A percentile compares a stretch with the other conserved stretches of the same genome.
These are phyloP conservation scores for Cyathus striatus DNA, from an alignment of 768 basidiomycete species.

Conservation along the genomic window DNA sequence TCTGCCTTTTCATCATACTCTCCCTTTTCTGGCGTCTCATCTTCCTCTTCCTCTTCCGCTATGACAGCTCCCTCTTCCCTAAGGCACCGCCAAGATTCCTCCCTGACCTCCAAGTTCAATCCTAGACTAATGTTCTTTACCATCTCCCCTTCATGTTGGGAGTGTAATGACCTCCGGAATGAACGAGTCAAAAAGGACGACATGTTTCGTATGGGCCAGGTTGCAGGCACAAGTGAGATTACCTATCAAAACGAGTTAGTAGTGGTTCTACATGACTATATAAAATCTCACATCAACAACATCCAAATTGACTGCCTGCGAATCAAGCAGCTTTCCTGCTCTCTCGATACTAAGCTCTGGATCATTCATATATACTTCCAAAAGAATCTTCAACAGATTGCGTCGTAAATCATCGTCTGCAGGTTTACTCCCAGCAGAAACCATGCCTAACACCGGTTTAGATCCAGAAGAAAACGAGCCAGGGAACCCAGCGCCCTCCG, in stretches of 20 bases:
- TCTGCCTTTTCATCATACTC: conserved; percentile 41
- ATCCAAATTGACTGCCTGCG: conserved; percentile 78
- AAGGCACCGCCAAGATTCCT: conserved; percentile 50
- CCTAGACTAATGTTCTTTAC: conserved; percentile 74
- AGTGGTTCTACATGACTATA: conserved; percentile 1
- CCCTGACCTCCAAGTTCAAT: conserved; percentile 73
- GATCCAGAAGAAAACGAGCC: conserved; percentile 42
- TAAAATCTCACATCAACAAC: conserved; percentile 58
- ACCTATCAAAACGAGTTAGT: conserved; percentile 34
- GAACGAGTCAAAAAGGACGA: conserved; percentile 78
- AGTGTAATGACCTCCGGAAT: conserved; percentile 70
- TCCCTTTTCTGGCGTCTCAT: conserved; percentile 23
- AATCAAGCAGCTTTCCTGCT: conserved; percentile 66
- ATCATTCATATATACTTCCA: conserved; percentile 80
- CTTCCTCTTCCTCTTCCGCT: conserved; percentile 44
- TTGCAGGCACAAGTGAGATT: conserved; percentile 59
- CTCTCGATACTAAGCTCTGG: conserved; percentile 50
- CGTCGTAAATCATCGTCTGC: conserved; percentile 44
- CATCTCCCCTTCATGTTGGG: conserved; percentile 64
- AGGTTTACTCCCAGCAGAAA: conserved; percentile 9
- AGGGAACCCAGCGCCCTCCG: conserved; percentile 42
- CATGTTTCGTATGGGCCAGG: conserved; percentile 71
- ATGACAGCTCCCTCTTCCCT: conserved; percentile 63
- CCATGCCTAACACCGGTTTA: conserved; percentile 7
- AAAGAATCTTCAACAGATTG: conserved; percentile 59